Conservation (phyloP, 202 grass and related monocot species). For the Cymbopogon flexuosus region DNA sequence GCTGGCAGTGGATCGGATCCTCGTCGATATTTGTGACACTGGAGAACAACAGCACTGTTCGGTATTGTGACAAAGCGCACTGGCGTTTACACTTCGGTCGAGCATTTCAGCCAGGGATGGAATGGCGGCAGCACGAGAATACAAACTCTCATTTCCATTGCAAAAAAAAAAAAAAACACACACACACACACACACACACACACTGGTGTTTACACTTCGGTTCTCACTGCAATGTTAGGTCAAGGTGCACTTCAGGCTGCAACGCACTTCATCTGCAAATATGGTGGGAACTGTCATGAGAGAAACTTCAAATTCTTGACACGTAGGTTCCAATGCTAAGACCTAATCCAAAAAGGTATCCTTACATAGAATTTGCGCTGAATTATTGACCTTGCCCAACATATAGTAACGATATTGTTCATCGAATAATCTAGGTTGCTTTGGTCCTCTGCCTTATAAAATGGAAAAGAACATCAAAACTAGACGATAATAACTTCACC, state of each 20-base stretch:
- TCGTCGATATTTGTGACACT: too few species aligned
- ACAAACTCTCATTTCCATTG: neutral
- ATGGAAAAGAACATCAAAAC: neutral
- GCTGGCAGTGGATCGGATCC: too few species aligned
- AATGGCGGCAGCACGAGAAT: neutral
- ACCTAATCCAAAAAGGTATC: neutral
- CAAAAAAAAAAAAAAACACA: too few species aligned
- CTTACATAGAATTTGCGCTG: neutral
- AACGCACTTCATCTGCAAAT: neutral
- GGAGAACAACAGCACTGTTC: too few species aligned
- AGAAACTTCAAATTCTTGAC: neutral
- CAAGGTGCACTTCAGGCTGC: neutral
- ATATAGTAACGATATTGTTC: neutral
- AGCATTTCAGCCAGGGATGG: too few species aligned
- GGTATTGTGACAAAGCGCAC: too few species aligned
- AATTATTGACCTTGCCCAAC: neutral
- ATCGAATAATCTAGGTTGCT: neutral
- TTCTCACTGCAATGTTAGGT: neutral
- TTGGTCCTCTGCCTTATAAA: neutral
- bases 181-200: too few species aligned
- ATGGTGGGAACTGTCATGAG: neutral
- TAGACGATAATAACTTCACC: too few species aligned
- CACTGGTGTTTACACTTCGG: too few species aligned
- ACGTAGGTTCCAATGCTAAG: too few species aligned
- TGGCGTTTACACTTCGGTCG: too few species aligned